Evolutionary conservation across 2,329 filamentous ascomycete species (phyloP), one percentile per base, ranked within the genome.

Genomic region (Colletotrichum paranaense): DNA sequence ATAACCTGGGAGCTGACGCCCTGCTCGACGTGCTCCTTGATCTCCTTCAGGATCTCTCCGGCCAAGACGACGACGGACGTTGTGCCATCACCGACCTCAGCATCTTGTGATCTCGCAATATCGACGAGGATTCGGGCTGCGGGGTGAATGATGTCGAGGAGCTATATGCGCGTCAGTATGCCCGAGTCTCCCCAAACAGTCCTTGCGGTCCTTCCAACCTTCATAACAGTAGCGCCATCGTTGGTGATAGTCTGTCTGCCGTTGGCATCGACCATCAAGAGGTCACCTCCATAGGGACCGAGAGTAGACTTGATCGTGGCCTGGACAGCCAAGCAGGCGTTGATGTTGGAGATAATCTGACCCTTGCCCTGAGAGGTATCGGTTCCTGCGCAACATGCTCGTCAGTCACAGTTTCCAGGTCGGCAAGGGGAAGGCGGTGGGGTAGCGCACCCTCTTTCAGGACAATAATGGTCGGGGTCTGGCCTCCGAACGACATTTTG

Each of bases 161-260:
- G 93, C 94, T 97, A 80, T 5, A 46, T 56, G 55, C 19, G 38
- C 26, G 28, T 68, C 26, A 74, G 58, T 38, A 9, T 11, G 11
- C 5, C 12, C 0, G 11, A 24, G 38, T 38, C 16, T 32, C 28
- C 32, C 32, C 0, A 12, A 53, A 22, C 12, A 12, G n/a, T 8
- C 42, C n/a, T 5, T n/a, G 49, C 24, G 28, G 24, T 32, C 30
- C 42, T 68, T 57, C 84, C 78, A 83, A 95, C 94, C 92, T 98
- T 98, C 97, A 99, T 99, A 75, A 98, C 97, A 63, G 97, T 99
- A 62, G 97, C 97, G 81, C 97, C 97, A 87, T 99, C 97, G 86
- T 99, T 99, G 79, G 97, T 99, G 82, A 99, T 98, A 68, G 97
- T 99, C 87, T 98, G 95, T 84, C 87, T 92, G 83, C 97, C 97